phyloP scores from a whole-genome alignment of 306 rosid genomes.

The Quercus aquifolioides region DNA sequence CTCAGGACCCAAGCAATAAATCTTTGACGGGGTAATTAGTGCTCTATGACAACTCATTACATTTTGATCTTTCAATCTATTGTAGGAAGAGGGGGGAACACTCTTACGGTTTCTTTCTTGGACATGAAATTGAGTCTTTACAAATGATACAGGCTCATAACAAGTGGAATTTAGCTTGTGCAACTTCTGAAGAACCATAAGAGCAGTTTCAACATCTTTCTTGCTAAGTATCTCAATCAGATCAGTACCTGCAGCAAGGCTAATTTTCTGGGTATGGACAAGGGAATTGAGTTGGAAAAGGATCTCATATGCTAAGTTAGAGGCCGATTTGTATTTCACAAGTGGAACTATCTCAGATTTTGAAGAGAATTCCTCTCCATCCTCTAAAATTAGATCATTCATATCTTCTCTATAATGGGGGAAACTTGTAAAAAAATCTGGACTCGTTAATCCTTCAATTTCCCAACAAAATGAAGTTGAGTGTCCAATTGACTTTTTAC shows the following conservation, averaged over 20 bases:
- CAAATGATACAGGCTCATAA: slow-evolving; percentile 58
- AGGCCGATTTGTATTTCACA: slow-evolving; percentile 33
- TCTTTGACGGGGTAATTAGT: slow-evolving; percentile 76
- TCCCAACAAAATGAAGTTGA: slow-evolving; percentile 76
- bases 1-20: slow-evolving; percentile 92
- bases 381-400: slow-evolving; percentile 50
- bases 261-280: slow-evolving; percentile 80
- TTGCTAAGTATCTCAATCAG: slow-evolving; percentile 53
- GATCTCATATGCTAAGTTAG: slow-evolving; percentile 57
- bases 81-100: slow-evolving; percentile 26
- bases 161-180: slow-evolving; percentile 66
- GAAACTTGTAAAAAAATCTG: slow-evolving; percentile 46
- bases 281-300: slow-evolving; percentile 82
- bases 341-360: slow-evolving; percentile 63
- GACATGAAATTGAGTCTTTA: slow-evolving; percentile 48
- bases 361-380: slow-evolving; percentile 43
- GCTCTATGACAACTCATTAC: slow-evolving; percentile 92
- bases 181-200: slow-evolving; percentile 59
- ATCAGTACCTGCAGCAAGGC: slow-evolving; percentile 56
- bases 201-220: slow-evolving; percentile 48
- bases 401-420: slow-evolving; percentile 54
- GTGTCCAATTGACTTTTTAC: slow-evolving; percentile 60
- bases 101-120: slow-evolving; percentile 29
- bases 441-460: slow-evolving; percentile 36
- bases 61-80: slow-evolving; percentile 49